Evolutionary conservation across 225 moss, liverwort and hornwort species (phyloP).

Genomic region (Anthoceros angustus): DNA sequence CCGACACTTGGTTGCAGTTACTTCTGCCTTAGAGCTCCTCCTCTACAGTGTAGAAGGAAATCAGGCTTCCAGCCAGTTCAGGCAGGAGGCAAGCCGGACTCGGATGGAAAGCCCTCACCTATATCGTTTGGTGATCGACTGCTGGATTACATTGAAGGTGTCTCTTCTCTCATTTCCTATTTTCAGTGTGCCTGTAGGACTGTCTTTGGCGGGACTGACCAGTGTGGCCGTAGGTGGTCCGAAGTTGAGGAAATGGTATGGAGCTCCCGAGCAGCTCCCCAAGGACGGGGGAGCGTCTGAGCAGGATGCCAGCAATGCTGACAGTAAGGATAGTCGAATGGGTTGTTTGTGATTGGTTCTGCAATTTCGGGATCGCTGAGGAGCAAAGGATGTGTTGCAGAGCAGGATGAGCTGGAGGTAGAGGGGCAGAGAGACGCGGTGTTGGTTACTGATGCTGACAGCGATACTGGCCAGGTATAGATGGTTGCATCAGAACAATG

Average conservation of each 20-base stretch:
- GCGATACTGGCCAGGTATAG: slow-evolving; percentile 82
- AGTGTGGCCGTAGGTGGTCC: slow-evolving; percentile 46
- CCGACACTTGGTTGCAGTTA: not conserved
- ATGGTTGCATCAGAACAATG: not conserved
- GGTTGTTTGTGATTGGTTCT: not conserved
- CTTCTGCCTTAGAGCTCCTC: not conserved
- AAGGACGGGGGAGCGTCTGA: slow-evolving; percentile 32
- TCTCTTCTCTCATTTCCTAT: not conserved
- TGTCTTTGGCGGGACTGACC: not conserved
- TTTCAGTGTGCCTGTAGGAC: not conserved
- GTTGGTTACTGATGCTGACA: slow-evolving; percentile 81
- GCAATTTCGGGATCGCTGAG: not conserved
- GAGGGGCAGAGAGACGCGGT: slow-evolving; percentile 48
- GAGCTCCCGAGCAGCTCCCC: slow-evolving; percentile 64
- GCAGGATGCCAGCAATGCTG: slow-evolving; percentile 14
- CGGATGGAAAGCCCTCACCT: slow-evolving; percentile 13
- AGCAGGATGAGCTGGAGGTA: slow-evolving; percentile 18
- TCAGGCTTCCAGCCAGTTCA: not conserved
- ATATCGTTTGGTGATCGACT: slow-evolving; percentile 69
- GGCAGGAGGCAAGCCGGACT: not conserved
- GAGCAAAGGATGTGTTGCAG: slow-evolving; percentile 9
- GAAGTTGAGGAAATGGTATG: slow-evolving; percentile 97
- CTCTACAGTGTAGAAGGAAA: not conserved
- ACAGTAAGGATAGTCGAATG: slow-evolving; percentile 12
- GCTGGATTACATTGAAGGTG: slow-evolving; percentile 95